Base-by-base conservation (phyloP, 495 filamentous ascomycete genomes). In the Neurospora sp. region DNA sequence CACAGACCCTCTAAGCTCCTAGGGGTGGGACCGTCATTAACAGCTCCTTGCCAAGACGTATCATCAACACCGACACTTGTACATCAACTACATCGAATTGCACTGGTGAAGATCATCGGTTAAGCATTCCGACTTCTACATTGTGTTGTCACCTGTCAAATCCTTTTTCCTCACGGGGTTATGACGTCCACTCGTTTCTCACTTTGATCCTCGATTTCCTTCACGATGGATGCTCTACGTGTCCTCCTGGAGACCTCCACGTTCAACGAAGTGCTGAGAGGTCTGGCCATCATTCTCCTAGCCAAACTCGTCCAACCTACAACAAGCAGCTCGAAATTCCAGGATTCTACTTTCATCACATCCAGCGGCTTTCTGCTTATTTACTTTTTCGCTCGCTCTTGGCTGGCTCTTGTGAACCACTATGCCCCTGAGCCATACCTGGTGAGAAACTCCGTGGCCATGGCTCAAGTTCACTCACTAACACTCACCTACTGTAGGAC, bases 381-480 rank as follows among this genome's bases (percentile, higher is more conserved):
- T n/a, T 76, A 69, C 40, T 40, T 76, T 5, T 69, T 76, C 2
- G 73, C 73, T 10, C 53, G 73, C 3, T 69, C 59, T 0, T 82
- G 80, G 87, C 75, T 84, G 10, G 74, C 74, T 12, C 70, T 83
- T 8, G 85, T 87, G 9, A 80, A 78, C 39, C 70, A 81, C 71
- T 74, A 83, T 74, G 90, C 93, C 53, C 89, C 92, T 40, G 90
- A 94, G 69, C 93, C 94, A 10, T 98, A 98, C 79, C 85, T 97
- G 16, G 91, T 93, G 80, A 69, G 85, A 79, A 65, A 39, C 12
- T 31, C 41, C n/a, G 20, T 59, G 22, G 40, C 8, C n/a, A 41
- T 48, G n/a, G 22, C 48, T 9, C 38, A 38, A 8, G 22, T 10
- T 59, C 68, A 20, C 41, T 27, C 39, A 73, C 71, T 73, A 38